Conservation (phyloP, 1,139 yeast species). For the Hyphopichia khmerensis region DNA sequence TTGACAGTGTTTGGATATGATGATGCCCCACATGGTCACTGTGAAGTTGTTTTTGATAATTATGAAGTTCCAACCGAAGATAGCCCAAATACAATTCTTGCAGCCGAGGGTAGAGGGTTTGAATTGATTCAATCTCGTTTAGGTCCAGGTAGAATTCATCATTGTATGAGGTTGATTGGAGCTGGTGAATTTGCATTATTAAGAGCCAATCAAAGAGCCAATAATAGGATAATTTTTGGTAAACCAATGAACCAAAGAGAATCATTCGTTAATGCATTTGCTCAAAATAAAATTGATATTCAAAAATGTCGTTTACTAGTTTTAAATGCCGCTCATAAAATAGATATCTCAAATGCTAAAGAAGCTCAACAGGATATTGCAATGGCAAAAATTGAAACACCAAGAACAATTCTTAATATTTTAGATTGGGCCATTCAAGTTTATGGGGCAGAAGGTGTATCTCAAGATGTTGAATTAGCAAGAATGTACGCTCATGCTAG, state of each 20-base stretch:
- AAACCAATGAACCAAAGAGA: conserved; percentile 55
- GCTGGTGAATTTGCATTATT: conserved; percentile 62
- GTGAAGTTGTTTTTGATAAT: conserved; percentile 56
- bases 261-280: conserved; percentile 49
- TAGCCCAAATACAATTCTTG: conserved; percentile 40
- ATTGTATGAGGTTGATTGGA: conserved; percentile 71
- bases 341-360: conserved; percentile 58
- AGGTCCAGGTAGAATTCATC: conserved; percentile 76
- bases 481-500: conserved; percentile 55
- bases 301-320: conserved; percentile 60
- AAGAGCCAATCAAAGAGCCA: conserved; percentile 55
- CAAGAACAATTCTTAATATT: conserved; percentile 53
- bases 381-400: conserved; percentile 68
- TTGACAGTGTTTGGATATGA: conserved; percentile 62
- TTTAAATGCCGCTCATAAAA: conserved; percentile 64
- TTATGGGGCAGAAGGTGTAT: conserved; percentile 69
- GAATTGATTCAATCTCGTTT: conserved; percentile 68
- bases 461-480: conserved; percentile 64
- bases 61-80: conserved; percentile 48
- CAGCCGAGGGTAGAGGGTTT: conserved; percentile 60
- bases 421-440: conserved; percentile 70
- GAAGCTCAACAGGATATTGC: conserved; percentile 60
- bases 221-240: conserved; percentile 57
- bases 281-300: conserved; percentile 59
- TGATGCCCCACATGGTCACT: conserved; percentile 77